phyloP scores from a whole-genome alignment of 2,329 filamentous ascomycete species.

The Verticillium nubilum region DNA sequence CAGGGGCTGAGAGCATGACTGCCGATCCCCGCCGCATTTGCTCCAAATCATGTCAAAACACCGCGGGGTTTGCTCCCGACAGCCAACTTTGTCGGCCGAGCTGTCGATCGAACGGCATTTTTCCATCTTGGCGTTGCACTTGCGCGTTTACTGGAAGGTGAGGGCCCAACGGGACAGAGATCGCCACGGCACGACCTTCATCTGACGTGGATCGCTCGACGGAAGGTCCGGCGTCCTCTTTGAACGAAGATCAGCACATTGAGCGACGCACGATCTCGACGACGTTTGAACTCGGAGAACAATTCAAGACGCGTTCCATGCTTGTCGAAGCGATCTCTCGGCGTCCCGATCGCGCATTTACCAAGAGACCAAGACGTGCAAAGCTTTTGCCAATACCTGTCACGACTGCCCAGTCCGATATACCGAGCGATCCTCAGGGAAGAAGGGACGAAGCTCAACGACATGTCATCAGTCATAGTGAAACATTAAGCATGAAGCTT shows the following conservation, averaged over 20 bases:
- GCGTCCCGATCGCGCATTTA: neutral
- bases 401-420: neutral
- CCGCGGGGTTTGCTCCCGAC: neutral
- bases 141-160: neutral
- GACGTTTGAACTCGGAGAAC: neutral
- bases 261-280: neutral
- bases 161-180: neutral
- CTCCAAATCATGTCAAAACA: neutral
- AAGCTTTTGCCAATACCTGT: slow-evolving; percentile 2
- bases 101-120: neutral
- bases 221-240: neutral
- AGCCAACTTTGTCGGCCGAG: neutral
- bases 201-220: neutral
- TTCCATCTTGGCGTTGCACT: neutral
- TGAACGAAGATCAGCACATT: neutral
- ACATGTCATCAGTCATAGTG: neutral
- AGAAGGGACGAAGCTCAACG: neutral
- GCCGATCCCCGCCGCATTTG: neutral
- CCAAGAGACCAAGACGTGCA: neutral
- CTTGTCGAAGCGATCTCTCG: neutral
- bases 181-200: neutral
- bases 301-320: neutral
- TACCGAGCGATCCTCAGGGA: neutral
- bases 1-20: neutral
- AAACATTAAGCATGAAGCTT: neutral